Evolutionary conservation across 768 basidiomycete genomes (phyloP).

Genomic region (button mushroom (Agaricus bisporus)): DNA sequence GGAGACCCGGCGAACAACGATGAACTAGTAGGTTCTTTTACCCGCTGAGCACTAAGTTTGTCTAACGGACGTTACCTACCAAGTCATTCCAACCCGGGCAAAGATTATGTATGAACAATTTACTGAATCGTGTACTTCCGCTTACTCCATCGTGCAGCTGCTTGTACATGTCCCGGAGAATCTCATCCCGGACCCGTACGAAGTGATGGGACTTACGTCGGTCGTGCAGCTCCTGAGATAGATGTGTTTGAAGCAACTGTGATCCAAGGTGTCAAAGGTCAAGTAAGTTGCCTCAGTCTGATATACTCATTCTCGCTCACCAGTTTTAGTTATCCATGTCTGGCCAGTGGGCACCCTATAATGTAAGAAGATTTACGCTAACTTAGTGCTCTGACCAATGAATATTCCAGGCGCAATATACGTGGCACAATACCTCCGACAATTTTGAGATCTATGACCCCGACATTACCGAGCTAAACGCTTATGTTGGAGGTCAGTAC

Average conservation of each 20-base stretch:
- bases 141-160: slow-evolving; percentile 16
- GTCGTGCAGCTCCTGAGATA: slow-evolving; percentile 59
- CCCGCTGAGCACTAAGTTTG: background rate
- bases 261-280: slow-evolving; percentile 19
- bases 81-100: slow-evolving; percentile 69
- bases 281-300: slow-evolving; percentile 13
- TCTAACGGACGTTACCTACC: background rate
- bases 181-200: slow-evolving; percentile 33
- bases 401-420: slow-evolving; percentile 34
- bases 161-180: slow-evolving; percentile 35
- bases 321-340: slow-evolving; percentile 39
- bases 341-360: slow-evolving; percentile 52
- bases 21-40: slow-evolving; percentile 20
- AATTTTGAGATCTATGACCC: slow-evolving; percentile 43
- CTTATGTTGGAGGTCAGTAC: slow-evolving; percentile 55
- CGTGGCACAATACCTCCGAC: slow-evolving; percentile 38
- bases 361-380: slow-evolving; percentile 28
- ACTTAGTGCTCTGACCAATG: background rate
- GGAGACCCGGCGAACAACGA: slow-evolving; percentile 36
- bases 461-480: slow-evolving; percentile 39
- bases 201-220: slow-evolving; percentile 48
- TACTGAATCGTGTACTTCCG: background rate
- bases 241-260: slow-evolving; percentile 56
- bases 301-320: background rate
- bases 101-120: slow-evolving; percentile 22